Base-by-base conservation (phyloP, 345 rosid species). In the Excoecaria cochinchinensis region DNA sequence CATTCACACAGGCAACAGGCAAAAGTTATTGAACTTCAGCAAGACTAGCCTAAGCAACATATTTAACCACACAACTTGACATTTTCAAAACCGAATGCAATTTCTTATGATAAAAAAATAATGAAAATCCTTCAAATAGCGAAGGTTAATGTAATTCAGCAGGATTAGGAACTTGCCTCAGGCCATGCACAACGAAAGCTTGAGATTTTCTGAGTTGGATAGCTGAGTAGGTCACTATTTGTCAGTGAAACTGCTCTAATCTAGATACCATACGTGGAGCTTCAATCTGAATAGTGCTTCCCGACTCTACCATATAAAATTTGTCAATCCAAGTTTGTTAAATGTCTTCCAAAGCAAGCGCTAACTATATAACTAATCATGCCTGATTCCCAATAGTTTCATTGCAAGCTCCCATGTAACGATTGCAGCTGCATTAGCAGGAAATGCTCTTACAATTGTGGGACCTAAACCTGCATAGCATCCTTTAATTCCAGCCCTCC, bases 341-440 rank as follows among this genome's bases (percentile, higher is more conserved):
- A 65, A 44, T 44, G 47, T 9, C 36, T 21, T 13, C 3, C 60
- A 62, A 47, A 50, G 48, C 48, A 44, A 8, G 48, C 10, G 0
- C 7, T 39, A 44, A 58, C 10, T 67, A 77, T 76, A 59, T 69
- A 56, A 59, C 81, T 78, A 81, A 74, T 80, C 81, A 56, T 58
- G 92, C 57, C 83, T 84, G 79, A 90, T 88, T 65, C 97, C 95
- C 64, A 92, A 78, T 70, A 89, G 65, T 82, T 93, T 90, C 86
- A 89, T 79, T 64, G 97, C 92, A 13, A 96, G 82, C 83, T 96
- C 99, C 99, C 98, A 93, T 71, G 97, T 85, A 70, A 93, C 97
- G 31, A 96, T 96, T 22, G 99, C 97, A 50, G 93, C 91, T 42
- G 98, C 99, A 78, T 96, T 96, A 68, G 99, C 98, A 60, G 98